These are phyloP conservation scores for Globisporangium lucens DNA, from an alignment of 352 stramenopile species.

Conservation along the genomic window DNA sequence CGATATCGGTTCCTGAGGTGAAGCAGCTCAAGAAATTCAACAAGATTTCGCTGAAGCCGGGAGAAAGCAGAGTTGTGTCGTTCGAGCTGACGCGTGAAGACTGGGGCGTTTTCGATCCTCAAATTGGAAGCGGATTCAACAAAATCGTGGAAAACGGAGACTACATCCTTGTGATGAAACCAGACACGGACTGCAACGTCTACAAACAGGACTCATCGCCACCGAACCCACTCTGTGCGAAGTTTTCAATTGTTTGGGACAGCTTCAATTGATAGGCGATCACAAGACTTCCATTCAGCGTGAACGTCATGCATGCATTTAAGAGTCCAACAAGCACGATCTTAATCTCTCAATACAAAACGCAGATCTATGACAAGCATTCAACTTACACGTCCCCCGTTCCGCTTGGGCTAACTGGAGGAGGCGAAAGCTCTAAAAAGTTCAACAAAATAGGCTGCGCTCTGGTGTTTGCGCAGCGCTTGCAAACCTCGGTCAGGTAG, in stretches of 20 bases:
- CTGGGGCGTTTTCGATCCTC: slow-evolving; percentile 60
- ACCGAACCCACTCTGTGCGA: slow-evolving; percentile 38
- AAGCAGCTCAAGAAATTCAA: slow-evolving; percentile 81
- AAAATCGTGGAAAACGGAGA: slow-evolving; percentile 60
- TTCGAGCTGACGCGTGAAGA: slow-evolving; percentile 50
- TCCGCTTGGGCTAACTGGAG: slow-evolving; percentile 6
- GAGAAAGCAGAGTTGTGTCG: slow-evolving; percentile 33
- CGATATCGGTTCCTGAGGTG: slow-evolving; percentile 64
- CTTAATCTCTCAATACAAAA: background rate
- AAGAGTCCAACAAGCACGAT: background rate
- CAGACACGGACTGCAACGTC: slow-evolving; percentile 70
- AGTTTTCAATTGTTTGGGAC: slow-evolving; percentile 27
- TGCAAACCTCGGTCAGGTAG: slow-evolving; percentile 73
- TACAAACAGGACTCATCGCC: slow-evolving; percentile 31
- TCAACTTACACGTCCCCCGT: slow-evolving; percentile 14
- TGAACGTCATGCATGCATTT: background rate
- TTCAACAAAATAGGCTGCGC: slow-evolving; percentile 59
- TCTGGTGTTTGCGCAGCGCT: slow-evolving; percentile 67
- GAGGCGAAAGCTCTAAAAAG: slow-evolving; percentile 51
- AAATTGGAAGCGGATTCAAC: slow-evolving; percentile 60
- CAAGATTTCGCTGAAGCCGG: slow-evolving; percentile 60
- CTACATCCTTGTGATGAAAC: slow-evolving; percentile 68
- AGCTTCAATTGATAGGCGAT: background rate
- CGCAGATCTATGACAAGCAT: slow-evolving; percentile 4
- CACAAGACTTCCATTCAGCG: background rate